Evolutionary conservation across 2,329 filamentous ascomycete genomes (phyloP).

Genomic region (Saccharata proteae): DNA sequence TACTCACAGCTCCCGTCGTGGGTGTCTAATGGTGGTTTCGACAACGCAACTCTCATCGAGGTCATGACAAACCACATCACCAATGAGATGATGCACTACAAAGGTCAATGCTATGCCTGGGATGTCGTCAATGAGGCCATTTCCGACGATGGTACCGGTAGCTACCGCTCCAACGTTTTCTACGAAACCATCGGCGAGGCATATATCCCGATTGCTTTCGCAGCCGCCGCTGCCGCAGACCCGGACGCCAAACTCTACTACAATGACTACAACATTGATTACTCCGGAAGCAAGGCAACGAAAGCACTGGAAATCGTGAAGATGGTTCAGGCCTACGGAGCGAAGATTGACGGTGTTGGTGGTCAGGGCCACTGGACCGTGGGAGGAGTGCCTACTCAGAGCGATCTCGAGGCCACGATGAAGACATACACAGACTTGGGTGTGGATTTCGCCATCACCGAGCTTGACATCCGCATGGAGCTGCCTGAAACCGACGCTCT

Average conservation of each 20-base stretch:
- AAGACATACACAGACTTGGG: constrained; percentile 38
- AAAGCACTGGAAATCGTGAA: constrained; percentile 26
- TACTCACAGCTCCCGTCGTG: constrained; percentile 28
- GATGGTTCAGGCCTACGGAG: constrained; percentile 20
- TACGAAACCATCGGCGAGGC: constrained; percentile 13
- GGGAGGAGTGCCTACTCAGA: constrained; percentile 21
- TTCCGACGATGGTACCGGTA: constrained; percentile 42
- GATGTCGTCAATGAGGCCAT: constrained; percentile 56
- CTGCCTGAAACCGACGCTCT: constrained; percentile 16
- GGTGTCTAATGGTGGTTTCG: constrained; percentile 22
- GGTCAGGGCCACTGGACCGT: constrained; percentile 42
- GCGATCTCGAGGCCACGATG: constrained; percentile 33
- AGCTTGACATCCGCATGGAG: constrained; percentile 45
- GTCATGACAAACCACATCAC: constrained; percentile 32
- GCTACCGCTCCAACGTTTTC: constrained; percentile 42
- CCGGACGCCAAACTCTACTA: constrained; percentile 48
- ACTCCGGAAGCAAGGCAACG: constrained; percentile 22
- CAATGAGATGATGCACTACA: constrained; percentile 25
- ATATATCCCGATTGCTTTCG: constrained; percentile 48
- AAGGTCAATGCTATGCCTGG: constrained; percentile 42
- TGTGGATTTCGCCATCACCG: constrained; percentile 49
- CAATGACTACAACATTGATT: constrained; percentile 40
- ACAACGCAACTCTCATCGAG: constrained; percentile 28
- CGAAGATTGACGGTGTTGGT: constrained; percentile 29
- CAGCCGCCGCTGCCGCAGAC: constrained; percentile 40